These are phyloP conservation scores for Aspergillus niger DNA, from an alignment of 2,329 filamentous ascomycete genomes.

Conservation along the genomic window DNA sequence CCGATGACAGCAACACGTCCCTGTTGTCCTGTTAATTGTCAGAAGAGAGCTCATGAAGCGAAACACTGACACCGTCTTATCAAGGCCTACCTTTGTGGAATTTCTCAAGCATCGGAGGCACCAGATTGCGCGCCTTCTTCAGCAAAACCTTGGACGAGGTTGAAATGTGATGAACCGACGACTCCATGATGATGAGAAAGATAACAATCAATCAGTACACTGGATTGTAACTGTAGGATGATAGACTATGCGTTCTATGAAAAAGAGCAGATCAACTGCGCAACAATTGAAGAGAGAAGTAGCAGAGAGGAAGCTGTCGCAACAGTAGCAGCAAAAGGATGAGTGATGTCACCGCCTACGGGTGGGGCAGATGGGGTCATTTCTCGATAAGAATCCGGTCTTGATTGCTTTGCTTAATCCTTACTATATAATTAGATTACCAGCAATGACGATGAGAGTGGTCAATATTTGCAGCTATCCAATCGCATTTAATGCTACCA, in stretches of 20 bases:
- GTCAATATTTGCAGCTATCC: not conserved
- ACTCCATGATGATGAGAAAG: slow-evolving; percentile 29
- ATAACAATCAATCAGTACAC: not conserved
- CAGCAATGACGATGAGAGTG: slow-evolving; percentile 4
- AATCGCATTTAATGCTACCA: not conserved
- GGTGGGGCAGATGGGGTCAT: slow-evolving; percentile 30
- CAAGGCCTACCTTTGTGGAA: slow-evolving; percentile 82
- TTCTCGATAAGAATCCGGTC: slow-evolving; percentile 7
- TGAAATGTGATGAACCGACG: slow-evolving; percentile 54
- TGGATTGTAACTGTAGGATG: not conserved
- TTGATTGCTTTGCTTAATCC: not conserved
- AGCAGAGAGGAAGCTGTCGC: not conserved
- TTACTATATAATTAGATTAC: not conserved
- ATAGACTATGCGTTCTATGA: not conserved
- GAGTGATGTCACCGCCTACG: slow-evolving; percentile 39
- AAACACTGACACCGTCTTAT: not conserved
- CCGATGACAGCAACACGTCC: slow-evolving; percentile 92
- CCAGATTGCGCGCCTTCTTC: slow-evolving; percentile 79
- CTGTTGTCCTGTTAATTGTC: slow-evolving; percentile 68
- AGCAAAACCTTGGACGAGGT: slow-evolving; percentile 73
- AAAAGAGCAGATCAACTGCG: not conserved
- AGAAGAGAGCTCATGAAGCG: not conserved
- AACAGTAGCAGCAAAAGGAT: slow-evolving; percentile 1
- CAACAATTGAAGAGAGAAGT: not conserved
- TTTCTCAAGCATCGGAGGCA: slow-evolving; percentile 90